A percentile compares a stretch with the other conserved stretches of the same genome.
Conservation (phyloP, 2,329 filamentous ascomycete species). For the Venturiaceae sp. region DNA sequence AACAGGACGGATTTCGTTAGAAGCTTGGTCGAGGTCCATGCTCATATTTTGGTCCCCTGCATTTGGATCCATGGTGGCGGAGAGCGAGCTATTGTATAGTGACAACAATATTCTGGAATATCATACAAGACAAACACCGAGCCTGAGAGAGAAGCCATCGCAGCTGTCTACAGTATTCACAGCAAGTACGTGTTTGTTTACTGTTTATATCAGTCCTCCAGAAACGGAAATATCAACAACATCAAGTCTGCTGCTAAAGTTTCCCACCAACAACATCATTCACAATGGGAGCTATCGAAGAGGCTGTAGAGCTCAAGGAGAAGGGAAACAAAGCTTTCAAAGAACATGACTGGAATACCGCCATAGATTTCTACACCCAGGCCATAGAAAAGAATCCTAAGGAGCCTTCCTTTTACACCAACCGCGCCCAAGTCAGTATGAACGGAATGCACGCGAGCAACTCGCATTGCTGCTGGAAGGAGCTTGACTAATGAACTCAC, state of each 20-base stretch:
- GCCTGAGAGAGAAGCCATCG: no score
- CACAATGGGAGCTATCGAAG: constrained; percentile 41
- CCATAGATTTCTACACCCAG: constrained; percentile 75
- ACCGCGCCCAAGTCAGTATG: constrained; percentile 74
- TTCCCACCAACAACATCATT: neutral
- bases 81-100: no score
- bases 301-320: constrained; percentile 79
- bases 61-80: no score
- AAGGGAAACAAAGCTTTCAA: constrained; percentile 91
- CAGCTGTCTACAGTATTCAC: no score
- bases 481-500: neutral
- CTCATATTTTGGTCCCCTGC: no score
- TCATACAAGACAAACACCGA: no score
- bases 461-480: neutral
- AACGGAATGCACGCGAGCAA: constrained; percentile 15
- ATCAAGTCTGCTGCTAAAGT: neutral
- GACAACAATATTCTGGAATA: no score
- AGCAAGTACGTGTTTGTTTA: no score
- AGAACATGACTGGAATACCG: constrained; percentile 73
- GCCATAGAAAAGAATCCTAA: constrained; percentile 77
- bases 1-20: no score
- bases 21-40: no score
- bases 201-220: no score
- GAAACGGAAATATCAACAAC: neutral
- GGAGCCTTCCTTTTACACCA: constrained; percentile 86